Base-by-base conservation (phyloP, 1,284 basidiomycete species). In the Trichosporon coremiiforme region DNA sequence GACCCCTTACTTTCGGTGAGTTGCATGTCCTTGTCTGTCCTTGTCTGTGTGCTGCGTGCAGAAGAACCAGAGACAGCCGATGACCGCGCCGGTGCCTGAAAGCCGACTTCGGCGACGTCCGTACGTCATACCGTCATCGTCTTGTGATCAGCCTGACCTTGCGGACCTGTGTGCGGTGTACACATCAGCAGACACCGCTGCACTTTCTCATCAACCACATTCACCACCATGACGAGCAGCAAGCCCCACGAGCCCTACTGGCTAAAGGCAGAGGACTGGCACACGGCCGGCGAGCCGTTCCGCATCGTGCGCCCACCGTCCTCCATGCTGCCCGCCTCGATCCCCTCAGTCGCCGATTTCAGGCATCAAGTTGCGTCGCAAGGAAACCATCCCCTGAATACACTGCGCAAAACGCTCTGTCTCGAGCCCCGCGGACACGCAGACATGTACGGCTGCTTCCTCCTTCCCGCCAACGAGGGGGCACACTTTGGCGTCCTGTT, bases 401-500 rank as follows among this genome's bases (percentile, higher is more conserved):
- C 63, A 0, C 68, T 76, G 4, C 73, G 75, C 15, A 64, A 67
- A 22, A 68, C 66, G 4, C 69, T 76, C 13, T 72, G 69, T 25
- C 71, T 77, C 17, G 85, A 86, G 71, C 86, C 85, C 6, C 80
- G 85, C 53, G 85, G 85, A 2, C 86, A 86, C 69, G 73, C 74
- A n/a, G 85, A 85, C 70, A 86, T 86, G 86, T 86, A 86, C 70
- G 85, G 86, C 5, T 85, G 84, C 17, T 83, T 85, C 55, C 76
- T 85, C 10, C 77, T 85, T 0, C 75, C 83, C 35, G 84, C 85
- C 15, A 68, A 71, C 38, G 66, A 70, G 4, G 79, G 82, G 17
- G 85, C 85, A 0, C 82, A 85, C 71, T 83, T 86, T 33, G 85
- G 85, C 1, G 85, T 86, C 12, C 73, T 86, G 38, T 86, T 86